These are phyloP conservation scores for Fusarium devonianum DNA, from an alignment of 2,329 filamentous ascomycete genomes.

Conservation along the genomic window DNA sequence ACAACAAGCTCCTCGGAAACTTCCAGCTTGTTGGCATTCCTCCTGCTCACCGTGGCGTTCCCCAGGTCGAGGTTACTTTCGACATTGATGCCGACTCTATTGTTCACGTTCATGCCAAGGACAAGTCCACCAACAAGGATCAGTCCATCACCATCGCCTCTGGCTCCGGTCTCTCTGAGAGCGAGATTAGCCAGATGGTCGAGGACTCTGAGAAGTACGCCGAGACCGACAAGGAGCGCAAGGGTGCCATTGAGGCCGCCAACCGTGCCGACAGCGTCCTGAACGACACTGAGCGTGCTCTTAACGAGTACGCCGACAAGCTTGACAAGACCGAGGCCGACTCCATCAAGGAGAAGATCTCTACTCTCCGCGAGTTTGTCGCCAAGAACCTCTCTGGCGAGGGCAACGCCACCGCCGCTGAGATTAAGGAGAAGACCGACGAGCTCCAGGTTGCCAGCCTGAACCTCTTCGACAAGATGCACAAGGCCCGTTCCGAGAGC, in stretches of 20 bases:
- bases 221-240: slow-evolving; percentile 95
- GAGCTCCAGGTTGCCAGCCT: slow-evolving; percentile 95
- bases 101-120: slow-evolving; percentile 96
- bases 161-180: slow-evolving; percentile 92
- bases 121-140: slow-evolving; percentile 99
- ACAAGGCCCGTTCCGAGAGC: slow-evolving; percentile 87
- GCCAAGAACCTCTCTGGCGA: slow-evolving; percentile 95
- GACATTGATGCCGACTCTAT: slow-evolving; percentile 98
- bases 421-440: slow-evolving; percentile 98
- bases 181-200: slow-evolving; percentile 97
- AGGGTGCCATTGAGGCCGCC: slow-evolving; percentile 91
- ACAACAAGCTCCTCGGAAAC: slow-evolving; percentile 99
- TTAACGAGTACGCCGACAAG: slow-evolving; percentile 95
- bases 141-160: slow-evolving; percentile 99
- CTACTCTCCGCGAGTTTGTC: slow-evolving; percentile 83
- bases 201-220: slow-evolving; percentile 97
- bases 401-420: slow-evolving; percentile 81
- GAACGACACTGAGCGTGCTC: slow-evolving; percentile 97
- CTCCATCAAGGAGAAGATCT: slow-evolving; percentile 92
- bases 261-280: slow-evolving; percentile 96
- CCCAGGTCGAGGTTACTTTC: slow-evolving; percentile 97
- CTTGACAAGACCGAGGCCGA: slow-evolving; percentile 97
- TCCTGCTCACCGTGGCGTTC: slow-evolving; percentile 93
- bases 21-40: slow-evolving; percentile 99
- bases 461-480: slow-evolving; percentile 99